Percentiles rank a stretch among this genome's conserved stretches.
phyloP scores from a whole-genome alignment of 257 asterid species.

The Penstemon davidsonii region DNA sequence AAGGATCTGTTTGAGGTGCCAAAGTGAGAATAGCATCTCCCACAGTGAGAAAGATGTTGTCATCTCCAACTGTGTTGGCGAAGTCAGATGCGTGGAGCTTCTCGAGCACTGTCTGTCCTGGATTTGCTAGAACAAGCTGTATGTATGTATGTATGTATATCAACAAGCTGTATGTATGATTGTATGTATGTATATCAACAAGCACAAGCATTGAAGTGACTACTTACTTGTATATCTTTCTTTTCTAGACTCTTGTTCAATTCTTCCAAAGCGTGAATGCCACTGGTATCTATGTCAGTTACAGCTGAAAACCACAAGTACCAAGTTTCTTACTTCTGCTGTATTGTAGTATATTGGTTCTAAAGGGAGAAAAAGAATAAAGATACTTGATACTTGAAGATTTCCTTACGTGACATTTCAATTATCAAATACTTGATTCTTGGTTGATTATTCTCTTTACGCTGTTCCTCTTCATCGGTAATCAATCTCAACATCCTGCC shows the following conservation, averaged over 20 bases:
- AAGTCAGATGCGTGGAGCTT: slow-evolving; percentile 63
- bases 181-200: neutral
- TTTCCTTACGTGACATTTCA: slow-evolving; percentile 57
- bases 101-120: slow-evolving; percentile 65
- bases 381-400: neutral
- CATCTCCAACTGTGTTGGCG: slow-evolving; percentile 51
- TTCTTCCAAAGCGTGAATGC: slow-evolving; percentile 81
- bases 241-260: slow-evolving; percentile 53
- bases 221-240: slow-evolving; percentile 58
- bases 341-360: too few relatives aligned
- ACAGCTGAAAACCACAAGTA: slow-evolving; percentile 59
- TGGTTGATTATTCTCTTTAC: slow-evolving; percentile 27
- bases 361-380: too few relatives aligned
- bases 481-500: slow-evolving; percentile 59
- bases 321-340: neutral
- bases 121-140: slow-evolving; percentile 82
- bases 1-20: slow-evolving; percentile 77
- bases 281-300: slow-evolving; percentile 86
- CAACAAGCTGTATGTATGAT: too few relatives aligned
- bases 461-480: slow-evolving; percentile 61
- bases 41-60: slow-evolving; percentile 68
- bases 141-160: too few relatives aligned
- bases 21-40: slow-evolving; percentile 64
- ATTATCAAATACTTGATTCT: slow-evolving; percentile 53
- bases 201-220: too few relatives aligned